Evolutionary conservation across 2,329 filamentous ascomycete species (phyloP), one percentile per base, ranked within the genome.

Genomic region (Aspergillus pseudoviridinutans): DNA sequence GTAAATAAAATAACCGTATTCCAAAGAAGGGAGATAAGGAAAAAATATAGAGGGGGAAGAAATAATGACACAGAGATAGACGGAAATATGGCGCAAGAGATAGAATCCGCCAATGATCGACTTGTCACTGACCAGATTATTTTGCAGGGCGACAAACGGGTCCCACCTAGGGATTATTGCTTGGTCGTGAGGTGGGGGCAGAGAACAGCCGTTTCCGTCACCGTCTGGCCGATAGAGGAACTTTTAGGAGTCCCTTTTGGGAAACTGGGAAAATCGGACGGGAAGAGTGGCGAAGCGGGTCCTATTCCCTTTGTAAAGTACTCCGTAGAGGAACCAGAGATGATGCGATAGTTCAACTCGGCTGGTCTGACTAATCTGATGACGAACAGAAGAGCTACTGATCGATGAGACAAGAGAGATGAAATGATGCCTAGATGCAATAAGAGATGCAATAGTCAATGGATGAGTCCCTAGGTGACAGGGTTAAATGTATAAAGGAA

Each of bases 81-180:
- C 51, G 56, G 58, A 50, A 56, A 57, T 64, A 60, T 59, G 41
- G 58, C 35, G 56, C 54, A 47, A 54, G 42, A 28, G 41, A 58
- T 57, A 53, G 58, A 60, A 54, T 58, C 59, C 65, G 64, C 59
- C 58, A 62, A 51, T 63, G 68, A 72, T 72, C 69, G 69, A 64
- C 68, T 65, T 63, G 60, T 56, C 53, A 61, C 63, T 67, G 70
- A 77, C 79, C 41, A 75, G 79, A 27, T 77, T 12, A 29, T 29
- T 29, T 74, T 59, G 75, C 81, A 42, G 75, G 76, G 80, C 35
- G 74, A 76, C 28, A 61, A 58, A 61, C 61, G 81, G 69, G 68
- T 69, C 66, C 68, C 62, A 66, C 64, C 49, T 42, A 41, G 29
- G 42, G 50, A 47, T 53, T 51, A 54, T 51, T 53, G 58, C 54